Base-by-base conservation (phyloP, 306 rosid species). In the Crotalaria pallida region DNA sequence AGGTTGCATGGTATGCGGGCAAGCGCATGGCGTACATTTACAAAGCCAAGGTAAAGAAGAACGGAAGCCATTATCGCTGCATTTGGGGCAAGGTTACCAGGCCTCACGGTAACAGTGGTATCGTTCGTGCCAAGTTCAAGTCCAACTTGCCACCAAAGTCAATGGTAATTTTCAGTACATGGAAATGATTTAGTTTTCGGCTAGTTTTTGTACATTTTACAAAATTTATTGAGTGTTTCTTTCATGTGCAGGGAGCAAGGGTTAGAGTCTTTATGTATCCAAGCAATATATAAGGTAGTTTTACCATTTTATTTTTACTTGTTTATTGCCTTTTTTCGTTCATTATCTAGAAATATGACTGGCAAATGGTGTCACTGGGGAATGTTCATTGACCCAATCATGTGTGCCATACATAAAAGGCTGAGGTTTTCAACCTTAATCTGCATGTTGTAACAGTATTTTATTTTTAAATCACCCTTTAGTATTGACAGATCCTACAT, bases 221-320 rank as follows among this genome's bases (percentile, higher is more conserved):
- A 82, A 29, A 84, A 10, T 50, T 21, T 26, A 23, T 63, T 34
- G 59, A 29, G 17, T 29, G 47, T 51, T 13, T 5, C n/a, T 45
- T 56, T 7, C 1, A 0, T 63, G 10, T 86, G 84, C 76, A 93
- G 97, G 98, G 98, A 55, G 92, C 91, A 19, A 84, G 90, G 62
- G 92, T 94, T 10, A 90, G 98, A 72, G 98, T 94, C 9, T 91
- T 94, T 62, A 90, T 94, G 97, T 94, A 94, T 55, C 98, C 98
- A 67, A 90, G 97, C 89, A 94, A 90, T 27, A 86, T 90, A 40
- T 94, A 33, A 90, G 92, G 97, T 92, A 80, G 52, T 41, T 5
- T 24, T 49, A 10, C 43, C 7, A 2, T 59, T 60, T 36, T 45
- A 9, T 61, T 45, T 11, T 16, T 58, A 11, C n/a, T n/a, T n/a